Evolutionary conservation across 2,329 filamentous ascomycete genomes (phyloP).

Genomic region (Microdochium nivale): DNA sequence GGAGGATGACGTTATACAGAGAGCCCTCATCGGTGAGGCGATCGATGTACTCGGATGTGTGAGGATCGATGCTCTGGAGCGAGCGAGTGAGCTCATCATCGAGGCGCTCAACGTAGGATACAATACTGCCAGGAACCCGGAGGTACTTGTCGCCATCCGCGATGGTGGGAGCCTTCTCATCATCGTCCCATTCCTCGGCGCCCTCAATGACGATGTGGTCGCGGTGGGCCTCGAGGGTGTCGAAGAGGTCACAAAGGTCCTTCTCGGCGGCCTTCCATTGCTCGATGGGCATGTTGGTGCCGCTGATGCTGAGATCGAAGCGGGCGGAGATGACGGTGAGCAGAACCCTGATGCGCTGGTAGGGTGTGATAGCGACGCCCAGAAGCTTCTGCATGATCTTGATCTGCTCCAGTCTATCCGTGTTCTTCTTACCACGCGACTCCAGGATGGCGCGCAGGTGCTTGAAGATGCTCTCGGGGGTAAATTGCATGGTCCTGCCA

Average conservation of each 20-base stretch:
- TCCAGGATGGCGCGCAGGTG: constrained; percentile 89
- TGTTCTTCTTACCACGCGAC: constrained; percentile 98
- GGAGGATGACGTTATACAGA: constrained; percentile 88
- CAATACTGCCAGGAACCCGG: constrained; percentile 86
- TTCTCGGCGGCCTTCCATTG: constrained; percentile 94
- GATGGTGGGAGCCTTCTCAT: constrained; percentile 80
- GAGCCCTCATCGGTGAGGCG: constrained; percentile 82
- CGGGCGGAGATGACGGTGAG: constrained; percentile 86
- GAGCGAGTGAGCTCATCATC: constrained; percentile 96
- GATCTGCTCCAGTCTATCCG: constrained; percentile 90
- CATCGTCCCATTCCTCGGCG: constrained; percentile 98
- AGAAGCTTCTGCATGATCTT: constrained; percentile 92
- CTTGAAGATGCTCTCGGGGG: constrained; percentile 96
- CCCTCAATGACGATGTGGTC: constrained; percentile 83
- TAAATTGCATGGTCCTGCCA: constrained; percentile 84
- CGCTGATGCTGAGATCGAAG: constrained; percentile 81
- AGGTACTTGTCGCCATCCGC: constrained; percentile 70
- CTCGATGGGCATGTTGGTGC: constrained; percentile 83
- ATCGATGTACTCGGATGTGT: constrained; percentile 98
- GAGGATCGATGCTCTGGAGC: constrained; percentile 94
- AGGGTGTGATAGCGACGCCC: constrained; percentile 82
- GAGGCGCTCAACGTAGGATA: constrained; percentile 88
- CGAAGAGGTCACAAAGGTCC: constrained; percentile 71
- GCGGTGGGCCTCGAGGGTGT: constrained; percentile 68
- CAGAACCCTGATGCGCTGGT: constrained; percentile 89